Conservation (phyloP, 2,329 filamentous ascomycete genomes). For the Colletotrichum kahawae region DNA sequence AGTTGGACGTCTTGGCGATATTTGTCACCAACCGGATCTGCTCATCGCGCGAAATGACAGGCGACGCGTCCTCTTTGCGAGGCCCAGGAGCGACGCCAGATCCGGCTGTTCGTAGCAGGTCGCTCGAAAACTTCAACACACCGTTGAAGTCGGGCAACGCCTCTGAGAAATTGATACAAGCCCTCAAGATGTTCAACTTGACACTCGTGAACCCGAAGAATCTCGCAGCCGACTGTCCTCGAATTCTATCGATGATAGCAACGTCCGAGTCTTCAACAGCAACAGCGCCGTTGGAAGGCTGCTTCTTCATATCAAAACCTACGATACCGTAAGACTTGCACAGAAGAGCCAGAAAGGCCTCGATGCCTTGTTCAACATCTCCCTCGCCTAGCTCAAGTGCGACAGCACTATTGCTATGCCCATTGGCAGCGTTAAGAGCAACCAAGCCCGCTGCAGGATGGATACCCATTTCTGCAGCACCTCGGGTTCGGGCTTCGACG, state of each 20-base stretch:
- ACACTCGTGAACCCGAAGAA: constrained; percentile 78
- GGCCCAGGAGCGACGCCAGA: constrained; percentile 78
- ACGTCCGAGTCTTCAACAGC: constrained; percentile 52
- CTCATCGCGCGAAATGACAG: constrained; percentile 78
- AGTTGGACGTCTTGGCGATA: constrained; percentile 80
- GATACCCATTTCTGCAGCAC: constrained; percentile 94
- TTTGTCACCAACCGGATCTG: constrained; percentile 85
- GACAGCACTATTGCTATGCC: constrained; percentile 54
- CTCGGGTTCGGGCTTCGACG: constrained; percentile 88
- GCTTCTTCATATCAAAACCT: constrained; percentile 44
- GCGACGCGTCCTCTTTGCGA: constrained; percentile 70
- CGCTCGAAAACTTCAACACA: constrained; percentile 85
- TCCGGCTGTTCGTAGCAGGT: constrained; percentile 82
- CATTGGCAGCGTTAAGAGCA: constrained; percentile 64
- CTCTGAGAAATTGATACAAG: constrained; percentile 94
- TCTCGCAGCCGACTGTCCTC: constrained; percentile 61
- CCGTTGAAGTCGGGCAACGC: constrained; percentile 90
- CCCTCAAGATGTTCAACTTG: constrained; percentile 85
- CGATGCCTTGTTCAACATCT: constrained; percentile 71
- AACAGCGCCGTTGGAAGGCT: constrained; percentile 27
- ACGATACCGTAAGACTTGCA: constrained; percentile 71
- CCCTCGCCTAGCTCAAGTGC: constrained; percentile 67
- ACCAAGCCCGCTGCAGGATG: constrained; percentile 90
- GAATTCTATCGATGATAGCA: constrained; percentile 61
- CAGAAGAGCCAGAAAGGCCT: constrained; percentile 64